Conservation (phyloP, 1,284 basidiomycete species). For the Sporisorium scitamineum region DNA sequence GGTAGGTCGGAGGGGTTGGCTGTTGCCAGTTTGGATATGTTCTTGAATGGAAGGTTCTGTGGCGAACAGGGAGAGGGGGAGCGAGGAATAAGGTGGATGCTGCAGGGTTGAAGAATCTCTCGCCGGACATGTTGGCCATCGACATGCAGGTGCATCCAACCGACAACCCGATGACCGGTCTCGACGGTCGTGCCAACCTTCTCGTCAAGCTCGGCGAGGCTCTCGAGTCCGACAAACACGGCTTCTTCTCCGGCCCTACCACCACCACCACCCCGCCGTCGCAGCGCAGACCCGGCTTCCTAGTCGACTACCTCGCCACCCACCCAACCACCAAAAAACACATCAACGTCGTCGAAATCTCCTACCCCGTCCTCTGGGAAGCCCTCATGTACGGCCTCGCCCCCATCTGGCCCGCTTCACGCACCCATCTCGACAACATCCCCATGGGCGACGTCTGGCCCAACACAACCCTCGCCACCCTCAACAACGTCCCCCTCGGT, state of each 20-base stretch:
- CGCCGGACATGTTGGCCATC: constrained; percentile 75
- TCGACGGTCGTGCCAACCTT: constrained; percentile 85
- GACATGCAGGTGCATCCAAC: constrained; percentile 82
- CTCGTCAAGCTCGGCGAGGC: constrained; percentile 52
- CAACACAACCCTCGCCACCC: constrained; percentile 27
- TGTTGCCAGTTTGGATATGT: constrained; percentile 91
- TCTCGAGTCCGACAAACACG: constrained; percentile 36
- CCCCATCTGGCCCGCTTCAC: constrained; percentile 84
- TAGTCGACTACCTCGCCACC: constrained; percentile 75
- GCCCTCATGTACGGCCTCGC: constrained; percentile 84
- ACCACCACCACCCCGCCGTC: not conserved
- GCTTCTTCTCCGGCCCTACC: constrained; percentile 48
- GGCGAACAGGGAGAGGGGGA: not conserved
- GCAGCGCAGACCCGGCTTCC: constrained; percentile 27
- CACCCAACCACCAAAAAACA: constrained; percentile 69
- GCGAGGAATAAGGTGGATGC: constrained; percentile 72
- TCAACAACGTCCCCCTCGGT: not conserved
- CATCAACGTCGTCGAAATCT: constrained; percentile 18
- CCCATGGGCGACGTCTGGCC: constrained; percentile 92
- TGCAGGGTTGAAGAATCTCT: constrained; percentile 78
- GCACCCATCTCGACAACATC: constrained; percentile 76
- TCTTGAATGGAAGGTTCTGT: constrained; percentile 69
- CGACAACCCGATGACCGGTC: constrained; percentile 86
- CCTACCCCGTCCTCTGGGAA: constrained; percentile 76
- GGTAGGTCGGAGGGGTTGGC: constrained; percentile 89